phyloP scores from a whole-genome alignment of 1,139 yeast species.

The Kluyveromyces sp. region DNA sequence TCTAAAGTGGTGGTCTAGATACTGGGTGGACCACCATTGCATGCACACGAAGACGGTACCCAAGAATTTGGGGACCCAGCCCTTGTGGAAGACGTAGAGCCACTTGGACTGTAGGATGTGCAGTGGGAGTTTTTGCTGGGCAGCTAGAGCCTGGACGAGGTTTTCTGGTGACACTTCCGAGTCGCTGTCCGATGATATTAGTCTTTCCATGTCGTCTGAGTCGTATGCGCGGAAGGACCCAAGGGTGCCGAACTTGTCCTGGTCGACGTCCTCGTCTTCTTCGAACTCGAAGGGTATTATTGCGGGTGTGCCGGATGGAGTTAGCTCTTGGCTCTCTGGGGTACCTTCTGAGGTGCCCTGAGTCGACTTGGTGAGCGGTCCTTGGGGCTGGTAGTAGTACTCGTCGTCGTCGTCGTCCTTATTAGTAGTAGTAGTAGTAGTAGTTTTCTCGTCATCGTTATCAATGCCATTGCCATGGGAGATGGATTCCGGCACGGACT shows the following conservation, averaged over 20 bases:
- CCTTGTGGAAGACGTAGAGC: conserved; percentile 21
- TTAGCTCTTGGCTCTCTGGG: too few relatives aligned
- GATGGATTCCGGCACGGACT: conserved; percentile 15
- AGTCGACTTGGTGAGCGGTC: too few relatives aligned
- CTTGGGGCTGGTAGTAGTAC: too few relatives aligned
- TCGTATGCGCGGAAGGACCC: too few relatives aligned
- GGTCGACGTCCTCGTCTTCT: background rate
- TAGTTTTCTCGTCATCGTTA: background rate
- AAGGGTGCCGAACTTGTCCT: too few relatives aligned
- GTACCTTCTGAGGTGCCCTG: too few relatives aligned
- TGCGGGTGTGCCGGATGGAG: too few relatives aligned
- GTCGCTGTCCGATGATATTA: background rate
- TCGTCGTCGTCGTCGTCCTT: background rate
- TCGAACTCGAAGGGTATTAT: background rate
- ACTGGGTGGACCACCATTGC: conserved; percentile 74
- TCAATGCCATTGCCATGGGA: background rate
- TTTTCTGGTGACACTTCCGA: background rate
- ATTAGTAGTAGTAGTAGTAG: background rate
- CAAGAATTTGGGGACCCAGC: conserved; percentile 28
- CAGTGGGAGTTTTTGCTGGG: background rate
- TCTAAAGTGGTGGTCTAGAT: conserved; percentile 65
- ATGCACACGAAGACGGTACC: conserved; percentile 37
- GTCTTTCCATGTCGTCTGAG: too few relatives aligned
- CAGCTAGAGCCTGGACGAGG: background rate
- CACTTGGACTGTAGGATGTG: conserved; percentile 10